A percentile compares a stretch with the other conserved stretches of the same genome.
phyloP scores from a whole-genome alignment of 495 filamentous ascomycete genomes.

The Penicillium bovifimosum region DNA sequence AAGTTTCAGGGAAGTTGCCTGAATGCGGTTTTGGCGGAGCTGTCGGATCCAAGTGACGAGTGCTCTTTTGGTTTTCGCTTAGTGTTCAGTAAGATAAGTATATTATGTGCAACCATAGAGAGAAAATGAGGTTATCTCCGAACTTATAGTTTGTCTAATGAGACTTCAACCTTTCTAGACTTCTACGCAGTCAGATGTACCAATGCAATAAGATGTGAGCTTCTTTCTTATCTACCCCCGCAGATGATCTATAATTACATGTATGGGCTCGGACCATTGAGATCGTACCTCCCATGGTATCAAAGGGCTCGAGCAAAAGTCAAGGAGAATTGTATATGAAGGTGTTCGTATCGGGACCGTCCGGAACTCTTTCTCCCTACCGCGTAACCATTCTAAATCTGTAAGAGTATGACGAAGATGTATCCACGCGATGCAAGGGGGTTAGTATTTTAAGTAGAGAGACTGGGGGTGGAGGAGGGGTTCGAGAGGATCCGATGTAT shows the following conservation, averaged over 20 bases:
- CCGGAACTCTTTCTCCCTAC: slow-evolving; percentile 20
- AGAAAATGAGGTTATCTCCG: background rate
- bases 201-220: background rate
- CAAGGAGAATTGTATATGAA: background rate
- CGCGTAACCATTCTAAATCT: slow-evolving; percentile 16
- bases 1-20: slow-evolving; percentile 6
- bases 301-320: slow-evolving; percentile 1
- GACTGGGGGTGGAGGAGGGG: background rate
- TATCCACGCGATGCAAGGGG: slow-evolving; percentile 23
- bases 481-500: background rate
- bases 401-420: slow-evolving; percentile 19
- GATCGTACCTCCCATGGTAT: slow-evolving; percentile 2
- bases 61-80: background rate
- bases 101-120: background rate
- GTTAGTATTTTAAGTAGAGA: background rate
- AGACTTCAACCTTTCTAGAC: background rate
- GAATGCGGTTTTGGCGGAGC: slow-evolving; percentile 6
- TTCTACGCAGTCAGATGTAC: background rate
- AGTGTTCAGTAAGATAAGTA: background rate
- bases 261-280: slow-evolving; percentile 4
- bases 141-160: too few species aligned
- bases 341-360: slow-evolving; percentile 16
- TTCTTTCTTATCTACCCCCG: background rate
- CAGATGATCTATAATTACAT: slow-evolving; percentile 1
- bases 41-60: slow-evolving; percentile 5